Percentiles rank a stretch among this genome's conserved stretches.
These are phyloP conservation scores for Chaetomium tenue DNA, from an alignment of 495 filamentous ascomycete species.

Conservation along the genomic window DNA sequence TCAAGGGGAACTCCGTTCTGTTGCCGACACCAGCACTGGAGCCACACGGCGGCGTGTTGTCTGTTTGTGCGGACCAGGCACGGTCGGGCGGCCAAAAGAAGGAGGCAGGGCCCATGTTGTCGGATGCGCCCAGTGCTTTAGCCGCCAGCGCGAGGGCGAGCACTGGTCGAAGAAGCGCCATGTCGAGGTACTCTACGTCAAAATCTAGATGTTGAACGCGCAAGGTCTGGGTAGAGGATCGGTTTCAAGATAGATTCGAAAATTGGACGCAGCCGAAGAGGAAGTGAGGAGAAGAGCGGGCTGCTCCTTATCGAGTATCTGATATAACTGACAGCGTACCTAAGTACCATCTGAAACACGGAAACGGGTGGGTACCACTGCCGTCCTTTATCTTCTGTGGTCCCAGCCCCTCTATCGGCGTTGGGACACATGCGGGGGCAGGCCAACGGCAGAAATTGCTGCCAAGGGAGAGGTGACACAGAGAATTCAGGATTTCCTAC, in stretches of 20 bases:
- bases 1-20: conserved; percentile 42
- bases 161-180: not conserved
- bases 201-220: not conserved
- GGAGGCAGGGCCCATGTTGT: conserved; percentile 48
- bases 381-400: too few species aligned
- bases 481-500: too few species aligned
- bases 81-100: conserved; percentile 55
- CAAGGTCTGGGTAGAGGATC: not conserved
- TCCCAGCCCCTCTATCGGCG: too few species aligned
- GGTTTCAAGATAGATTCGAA: not conserved
- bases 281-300: too few species aligned
- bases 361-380: too few species aligned
- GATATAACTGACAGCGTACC: too few species aligned
- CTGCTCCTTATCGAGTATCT: too few species aligned
- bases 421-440: too few species aligned
- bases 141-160: conserved; percentile 4
- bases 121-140: conserved; percentile 12
- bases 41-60: conserved; percentile 51
- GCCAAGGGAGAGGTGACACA: too few species aligned
- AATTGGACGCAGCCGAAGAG: not conserved
- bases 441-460: too few species aligned
- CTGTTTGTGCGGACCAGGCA: conserved; percentile 41
- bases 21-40: conserved; percentile 39
- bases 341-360: too few species aligned
- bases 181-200: not conserved